A percentile compares a stretch with the other conserved stretches of the same genome.
Evolutionary conservation across 2,329 filamentous ascomycete species (phyloP).

Genomic region (Fusarium oligoseptatum): DNA sequence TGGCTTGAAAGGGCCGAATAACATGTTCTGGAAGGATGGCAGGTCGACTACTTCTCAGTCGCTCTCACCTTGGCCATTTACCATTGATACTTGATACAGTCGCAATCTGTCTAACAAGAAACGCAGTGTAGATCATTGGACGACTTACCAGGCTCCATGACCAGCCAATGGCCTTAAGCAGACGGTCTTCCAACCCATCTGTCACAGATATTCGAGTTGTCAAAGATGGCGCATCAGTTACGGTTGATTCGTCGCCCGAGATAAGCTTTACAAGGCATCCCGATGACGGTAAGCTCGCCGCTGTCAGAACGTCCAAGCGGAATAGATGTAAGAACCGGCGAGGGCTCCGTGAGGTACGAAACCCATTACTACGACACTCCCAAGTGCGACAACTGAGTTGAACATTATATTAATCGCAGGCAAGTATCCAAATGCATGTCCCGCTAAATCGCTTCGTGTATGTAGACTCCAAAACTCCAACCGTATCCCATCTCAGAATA

Average conservation of each 20-base stretch:
- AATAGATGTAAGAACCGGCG: background rate
- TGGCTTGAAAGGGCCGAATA: slow-evolving; percentile 2
- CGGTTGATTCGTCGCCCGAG: background rate
- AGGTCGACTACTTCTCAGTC: background rate
- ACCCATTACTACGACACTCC: no score
- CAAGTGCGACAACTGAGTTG: background rate
- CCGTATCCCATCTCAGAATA: background rate
- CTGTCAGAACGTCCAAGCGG: background rate
- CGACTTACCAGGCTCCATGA: background rate
- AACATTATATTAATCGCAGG: background rate
- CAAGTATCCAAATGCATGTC: background rate
- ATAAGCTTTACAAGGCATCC: background rate
- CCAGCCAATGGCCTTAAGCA: background rate
- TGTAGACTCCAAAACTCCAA: slow-evolving; percentile 21
- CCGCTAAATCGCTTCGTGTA: background rate
- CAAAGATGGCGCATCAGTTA: background rate
- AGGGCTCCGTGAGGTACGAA: no score
- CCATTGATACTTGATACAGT: background rate
- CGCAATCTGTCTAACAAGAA: background rate
- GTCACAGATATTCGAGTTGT: background rate
- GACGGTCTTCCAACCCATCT: background rate
- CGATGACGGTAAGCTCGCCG: background rate
- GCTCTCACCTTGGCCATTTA: no score
- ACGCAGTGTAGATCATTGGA: background rate
- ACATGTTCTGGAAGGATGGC: fast-evolving